Conservation (phyloP, 164 flowering plant genomes). For the Dillenia suffruticosa region DNA sequence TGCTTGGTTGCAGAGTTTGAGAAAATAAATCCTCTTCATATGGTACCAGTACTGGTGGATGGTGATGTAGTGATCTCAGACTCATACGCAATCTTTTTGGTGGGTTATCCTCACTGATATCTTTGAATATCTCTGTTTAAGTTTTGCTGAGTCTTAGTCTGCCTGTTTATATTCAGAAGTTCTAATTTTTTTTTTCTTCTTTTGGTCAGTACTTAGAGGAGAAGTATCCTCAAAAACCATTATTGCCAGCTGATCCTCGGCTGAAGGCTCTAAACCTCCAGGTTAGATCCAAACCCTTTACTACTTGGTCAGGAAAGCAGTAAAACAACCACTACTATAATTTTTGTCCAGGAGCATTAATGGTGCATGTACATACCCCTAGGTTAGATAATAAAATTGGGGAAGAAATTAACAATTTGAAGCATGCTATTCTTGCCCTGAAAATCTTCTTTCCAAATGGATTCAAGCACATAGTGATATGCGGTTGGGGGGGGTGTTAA, state of each 20-base stretch:
- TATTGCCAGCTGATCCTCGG: constrained; percentile 44
- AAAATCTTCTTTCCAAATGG: too few species aligned
- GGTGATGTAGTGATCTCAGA: constrained; percentile 57
- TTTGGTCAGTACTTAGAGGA: constrained; percentile 56
- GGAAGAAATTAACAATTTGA: too few species aligned
- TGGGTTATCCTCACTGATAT: constrained; percentile 16
- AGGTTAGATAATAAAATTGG: too few species aligned
- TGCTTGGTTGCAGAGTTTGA: constrained; percentile 47
- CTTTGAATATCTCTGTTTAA: not conserved
- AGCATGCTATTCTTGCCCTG: too few species aligned
- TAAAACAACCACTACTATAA: too few species aligned
- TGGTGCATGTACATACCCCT: too few species aligned
- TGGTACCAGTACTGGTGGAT: constrained; percentile 59
- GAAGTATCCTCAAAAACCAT: constrained; percentile 41
- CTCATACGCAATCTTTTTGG: constrained; percentile 65
- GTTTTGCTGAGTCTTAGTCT: not conserved
- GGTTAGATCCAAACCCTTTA: constrained; percentile 21
- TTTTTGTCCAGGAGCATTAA: too few species aligned
- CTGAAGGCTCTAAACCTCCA: constrained; percentile 45
- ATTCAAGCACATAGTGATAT: too few species aligned
- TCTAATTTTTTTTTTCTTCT: not conserved
- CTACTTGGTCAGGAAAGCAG: too few species aligned
- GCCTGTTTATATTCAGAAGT: not conserved
- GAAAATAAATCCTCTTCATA: constrained; percentile 50
- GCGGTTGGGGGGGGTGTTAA: too few species aligned